These are phyloP conservation scores for Tolypocladium tundrense DNA, from an alignment of 2,329 filamentous ascomycete species.

Conservation along the genomic window DNA sequence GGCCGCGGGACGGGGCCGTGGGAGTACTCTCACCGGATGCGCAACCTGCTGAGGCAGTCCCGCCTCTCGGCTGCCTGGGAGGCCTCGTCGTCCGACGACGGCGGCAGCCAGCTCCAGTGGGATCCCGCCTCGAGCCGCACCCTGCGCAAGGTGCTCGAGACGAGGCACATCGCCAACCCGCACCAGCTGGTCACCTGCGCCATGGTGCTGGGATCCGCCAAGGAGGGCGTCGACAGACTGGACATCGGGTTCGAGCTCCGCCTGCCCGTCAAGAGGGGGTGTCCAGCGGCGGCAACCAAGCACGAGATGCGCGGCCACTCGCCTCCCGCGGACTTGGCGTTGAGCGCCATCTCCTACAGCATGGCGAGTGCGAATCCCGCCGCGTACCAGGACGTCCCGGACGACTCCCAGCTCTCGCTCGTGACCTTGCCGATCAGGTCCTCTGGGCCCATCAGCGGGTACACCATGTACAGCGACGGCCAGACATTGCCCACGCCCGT, in stretches of 20 bases:
- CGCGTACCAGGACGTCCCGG: not conserved
- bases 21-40: slow-evolving; percentile 33
- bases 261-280: slow-evolving; percentile 4
- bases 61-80: slow-evolving; percentile 27
- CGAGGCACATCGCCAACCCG: slow-evolving; percentile 30
- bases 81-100: slow-evolving; percentile 20
- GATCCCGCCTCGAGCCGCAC: slow-evolving; percentile 29
- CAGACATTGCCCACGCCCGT: not conserved
- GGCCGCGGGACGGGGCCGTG: slow-evolving; percentile 28
- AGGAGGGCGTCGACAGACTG: not conserved
- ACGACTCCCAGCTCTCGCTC: not conserved
- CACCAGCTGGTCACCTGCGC: slow-evolving; percentile 28
- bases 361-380: not conserved
- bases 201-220: slow-evolving; percentile 22
- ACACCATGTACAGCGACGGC: not conserved
- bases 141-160: slow-evolving; percentile 33
- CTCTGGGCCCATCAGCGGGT: not conserved
- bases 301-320: not conserved
- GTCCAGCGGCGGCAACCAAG: slow-evolving; percentile 2
- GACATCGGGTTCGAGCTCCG: slow-evolving; percentile 3
- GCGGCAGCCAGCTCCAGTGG: slow-evolving; percentile 27
- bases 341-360: not conserved
- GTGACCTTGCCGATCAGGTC: not conserved
- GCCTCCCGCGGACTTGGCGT: too few relatives aligned
- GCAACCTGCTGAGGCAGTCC: slow-evolving; percentile 32